A percentile compares a stretch with the other conserved stretches of the same genome.
Evolutionary conservation across 1,284 basidiomycete species (phyloP).

Genomic region (Cutaneotrichosporon sp.): DNA sequence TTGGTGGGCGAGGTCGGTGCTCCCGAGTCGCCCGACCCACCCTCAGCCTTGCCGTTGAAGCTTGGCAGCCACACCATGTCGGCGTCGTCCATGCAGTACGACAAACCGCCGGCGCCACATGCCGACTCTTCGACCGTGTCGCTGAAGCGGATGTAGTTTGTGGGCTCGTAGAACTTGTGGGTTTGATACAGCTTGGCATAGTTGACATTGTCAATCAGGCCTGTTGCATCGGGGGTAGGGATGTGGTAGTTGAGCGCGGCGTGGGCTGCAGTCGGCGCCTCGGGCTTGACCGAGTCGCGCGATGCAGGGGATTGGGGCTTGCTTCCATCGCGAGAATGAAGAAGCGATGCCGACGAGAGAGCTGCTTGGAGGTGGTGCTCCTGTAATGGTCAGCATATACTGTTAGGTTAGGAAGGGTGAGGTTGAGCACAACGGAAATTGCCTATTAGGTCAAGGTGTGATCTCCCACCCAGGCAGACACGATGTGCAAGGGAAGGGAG

Average conservation of each 20-base stretch:
- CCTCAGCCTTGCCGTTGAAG: slow-evolving; percentile 86
- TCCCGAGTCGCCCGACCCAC: slow-evolving; percentile 64
- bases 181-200: slow-evolving; percentile 70
- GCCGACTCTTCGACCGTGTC: slow-evolving; percentile 78
- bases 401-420: not conserved
- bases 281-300: slow-evolving; percentile 27
- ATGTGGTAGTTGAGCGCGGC: slow-evolving; percentile 67
- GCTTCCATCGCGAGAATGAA: slow-evolving; percentile 44
- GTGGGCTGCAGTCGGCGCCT: slow-evolving; percentile 20
- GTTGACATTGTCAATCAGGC: slow-evolving; percentile 64
- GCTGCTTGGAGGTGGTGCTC: slow-evolving; percentile 86
- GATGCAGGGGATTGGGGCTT: slow-evolving; percentile 33
- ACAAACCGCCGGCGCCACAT: slow-evolving; percentile 51
- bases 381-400: slow-evolving; percentile 59
- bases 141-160: slow-evolving; percentile 78
- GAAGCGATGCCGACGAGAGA: slow-evolving; percentile 48
- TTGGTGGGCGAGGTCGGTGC: slow-evolving; percentile 43
- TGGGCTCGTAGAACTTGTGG: slow-evolving; percentile 70
- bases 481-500: not conserved
- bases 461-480: not conserved
- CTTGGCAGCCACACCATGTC: slow-evolving; percentile 91
- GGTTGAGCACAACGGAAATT: slow-evolving; percentile 19
- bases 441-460: slow-evolving; percentile 13
- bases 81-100: slow-evolving; percentile 92
- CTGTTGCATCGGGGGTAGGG: slow-evolving; percentile 86